These are phyloP conservation scores for Pythium scleroteichum DNA, from an alignment of 352 stramenopile genomes.

Conservation along the genomic window DNA sequence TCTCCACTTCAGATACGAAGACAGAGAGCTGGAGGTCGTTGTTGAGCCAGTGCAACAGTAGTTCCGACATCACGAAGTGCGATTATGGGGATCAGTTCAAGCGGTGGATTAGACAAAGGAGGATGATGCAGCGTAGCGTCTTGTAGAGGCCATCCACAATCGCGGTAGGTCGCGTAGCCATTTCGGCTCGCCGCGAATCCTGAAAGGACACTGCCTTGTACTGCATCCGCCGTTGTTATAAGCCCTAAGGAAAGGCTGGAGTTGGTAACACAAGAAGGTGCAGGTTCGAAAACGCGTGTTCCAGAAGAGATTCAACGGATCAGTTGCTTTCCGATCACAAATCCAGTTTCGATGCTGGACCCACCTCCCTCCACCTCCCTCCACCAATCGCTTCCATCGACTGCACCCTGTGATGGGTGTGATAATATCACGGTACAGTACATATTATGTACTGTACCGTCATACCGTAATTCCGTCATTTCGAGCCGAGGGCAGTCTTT, in stretches of 20 bases:
- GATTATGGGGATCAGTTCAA: not conserved
- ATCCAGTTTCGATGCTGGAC: too few species aligned
- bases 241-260: not conserved
- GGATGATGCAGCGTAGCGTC: not conserved
- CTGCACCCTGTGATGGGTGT: too few species aligned
- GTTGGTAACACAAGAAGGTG: not conserved
- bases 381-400: too few species aligned
- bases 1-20: conserved; percentile 62
- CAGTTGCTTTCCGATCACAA: too few species aligned
- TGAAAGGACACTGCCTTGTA: conserved; percentile 6
- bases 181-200: not conserved
- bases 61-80: conserved; percentile 51
- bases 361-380: too few species aligned
- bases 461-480: too few species aligned
- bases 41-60: conserved; percentile 84
- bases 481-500: too few species aligned
- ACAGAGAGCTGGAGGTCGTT: conserved; percentile 75
- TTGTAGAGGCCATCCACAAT: not conserved
- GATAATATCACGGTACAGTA: too few species aligned
- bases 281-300: too few species aligned
- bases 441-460: too few species aligned
- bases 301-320: too few species aligned
- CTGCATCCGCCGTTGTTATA: conserved; percentile 1
- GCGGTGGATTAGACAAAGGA: not conserved
- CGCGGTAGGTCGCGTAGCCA: not conserved